Evolutionary conservation across 2,329 filamentous ascomycete species (phyloP).

Genomic region (Diplodia sapinea): DNA sequence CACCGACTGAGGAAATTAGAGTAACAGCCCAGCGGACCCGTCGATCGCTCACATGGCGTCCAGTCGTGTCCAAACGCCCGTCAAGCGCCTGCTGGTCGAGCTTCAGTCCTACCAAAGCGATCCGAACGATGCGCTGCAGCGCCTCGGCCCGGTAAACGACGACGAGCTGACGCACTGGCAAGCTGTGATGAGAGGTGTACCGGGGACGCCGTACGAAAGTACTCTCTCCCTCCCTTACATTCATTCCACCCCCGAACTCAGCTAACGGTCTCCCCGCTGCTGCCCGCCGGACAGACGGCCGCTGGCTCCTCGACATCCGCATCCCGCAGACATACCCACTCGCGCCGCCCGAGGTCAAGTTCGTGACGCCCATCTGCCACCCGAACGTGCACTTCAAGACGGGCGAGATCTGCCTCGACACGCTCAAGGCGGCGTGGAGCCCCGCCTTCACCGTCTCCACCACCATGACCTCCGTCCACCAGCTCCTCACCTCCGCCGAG

Average conservation of each 20-base stretch:
- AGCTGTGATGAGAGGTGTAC: conserved; percentile 65
- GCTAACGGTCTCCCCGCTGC: neutral
- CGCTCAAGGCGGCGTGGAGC: conserved; percentile 79
- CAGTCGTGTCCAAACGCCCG: conserved; percentile 45
- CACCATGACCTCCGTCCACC: conserved; percentile 73
- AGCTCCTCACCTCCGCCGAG: conserved; percentile 71
- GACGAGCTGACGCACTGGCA: conserved; percentile 65
- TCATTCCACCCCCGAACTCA: neutral
- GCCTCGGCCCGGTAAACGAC: conserved; percentile 63
- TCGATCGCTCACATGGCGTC: neutral
- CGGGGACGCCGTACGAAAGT: conserved; percentile 67
- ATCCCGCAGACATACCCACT: conserved; percentile 82
- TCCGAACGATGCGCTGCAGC: conserved; percentile 62
- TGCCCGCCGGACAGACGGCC: conserved; percentile 61
- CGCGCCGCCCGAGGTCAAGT: conserved; percentile 75
- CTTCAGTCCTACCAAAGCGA: conserved; percentile 62
- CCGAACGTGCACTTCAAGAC: conserved; percentile 76
- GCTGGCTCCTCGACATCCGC: conserved; percentile 80
- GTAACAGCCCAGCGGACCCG: neutral
- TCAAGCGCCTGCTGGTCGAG: conserved; percentile 67
- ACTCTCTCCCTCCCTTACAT: conserved; percentile 20
- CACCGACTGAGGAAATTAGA: neutral
- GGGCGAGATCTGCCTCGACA: conserved; percentile 92
- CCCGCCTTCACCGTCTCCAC: conserved; percentile 82
- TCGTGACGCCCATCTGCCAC: conserved; percentile 84